These are phyloP conservation scores for Cubamyces lactineus DNA, from an alignment of 768 basidiomycete species.

Conservation along the genomic window DNA sequence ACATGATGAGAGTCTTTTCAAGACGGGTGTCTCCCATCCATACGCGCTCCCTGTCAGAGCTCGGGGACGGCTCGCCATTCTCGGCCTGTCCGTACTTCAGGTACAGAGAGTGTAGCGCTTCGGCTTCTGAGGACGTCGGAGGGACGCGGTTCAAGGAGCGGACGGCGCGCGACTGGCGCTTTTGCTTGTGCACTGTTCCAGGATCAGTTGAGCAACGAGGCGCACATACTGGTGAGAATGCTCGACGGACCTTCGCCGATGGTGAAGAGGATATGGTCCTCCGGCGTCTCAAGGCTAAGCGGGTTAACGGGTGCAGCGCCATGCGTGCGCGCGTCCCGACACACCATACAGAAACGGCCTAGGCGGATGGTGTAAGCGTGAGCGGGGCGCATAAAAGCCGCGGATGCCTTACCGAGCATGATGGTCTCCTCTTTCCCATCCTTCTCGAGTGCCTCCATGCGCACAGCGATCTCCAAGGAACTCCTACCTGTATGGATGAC, in stretches of 20 bases:
- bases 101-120: slow-evolving; percentile 68
- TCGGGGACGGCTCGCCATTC: slow-evolving; percentile 28
- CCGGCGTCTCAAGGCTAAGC: slow-evolving; percentile 57
- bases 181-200: slow-evolving; percentile 58
- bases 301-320: slow-evolving; percentile 66
- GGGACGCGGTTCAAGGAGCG: slow-evolving; percentile 73
- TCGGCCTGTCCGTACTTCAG: slow-evolving; percentile 58
- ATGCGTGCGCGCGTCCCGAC: slow-evolving; percentile 69
- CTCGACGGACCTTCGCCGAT: slow-evolving; percentile 68
- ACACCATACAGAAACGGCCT: slow-evolving; percentile 96
- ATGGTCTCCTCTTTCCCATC: slow-evolving; percentile 59
- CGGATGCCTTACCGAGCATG: slow-evolving; percentile 55
- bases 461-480: slow-evolving; percentile 86
- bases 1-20: slow-evolving; percentile 77
- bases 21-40: slow-evolving; percentile 77
- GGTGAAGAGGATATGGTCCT: slow-evolving; percentile 62
- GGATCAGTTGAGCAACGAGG: background rate
- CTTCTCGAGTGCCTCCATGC: slow-evolving; percentile 69
- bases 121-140: slow-evolving; percentile 70
- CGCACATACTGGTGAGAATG: background rate
- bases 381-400: background rate
- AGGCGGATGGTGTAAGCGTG: background rate
- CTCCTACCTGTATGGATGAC: slow-evolving; percentile 78
- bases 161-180: slow-evolving; percentile 55
- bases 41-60: slow-evolving; percentile 46